phyloP scores from a whole-genome alignment of 2,329 filamentous ascomycete genomes.

The Pezicula rhizophila region DNA sequence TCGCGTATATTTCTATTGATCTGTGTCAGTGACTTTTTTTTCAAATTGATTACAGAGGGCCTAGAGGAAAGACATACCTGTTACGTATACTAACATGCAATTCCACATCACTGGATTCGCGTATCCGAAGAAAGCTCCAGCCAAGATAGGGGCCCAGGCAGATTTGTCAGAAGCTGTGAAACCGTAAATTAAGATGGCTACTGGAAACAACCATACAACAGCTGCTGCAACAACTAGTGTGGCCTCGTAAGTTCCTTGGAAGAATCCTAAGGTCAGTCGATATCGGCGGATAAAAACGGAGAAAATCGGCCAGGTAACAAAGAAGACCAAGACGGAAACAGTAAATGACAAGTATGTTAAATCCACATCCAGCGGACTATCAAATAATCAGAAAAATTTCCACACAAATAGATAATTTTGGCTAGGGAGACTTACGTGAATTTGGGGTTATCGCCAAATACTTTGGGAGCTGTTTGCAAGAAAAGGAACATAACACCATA shows the following conservation, averaged over 20 bases:
- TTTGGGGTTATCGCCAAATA: conserved; percentile 36
- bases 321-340: no score
- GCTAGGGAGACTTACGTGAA: conserved; percentile 26
- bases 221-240: no score
- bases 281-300: no score
- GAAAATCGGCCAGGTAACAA: no score
- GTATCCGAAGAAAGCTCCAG: conserved; percentile 33
- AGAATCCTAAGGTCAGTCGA: no score
- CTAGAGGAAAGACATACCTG: conserved; percentile 16
- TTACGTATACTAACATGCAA: conserved; percentile 37
- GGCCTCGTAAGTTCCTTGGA: no score
- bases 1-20: conserved; percentile 31
- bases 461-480: conserved; percentile 36
- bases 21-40: background rate
- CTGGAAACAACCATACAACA: conserved; percentile 29
- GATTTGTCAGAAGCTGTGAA: conserved; percentile 34
- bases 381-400: no score
- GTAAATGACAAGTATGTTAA: no score
- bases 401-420: background rate
- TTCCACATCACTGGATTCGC: conserved; percentile 37
- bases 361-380: no score
- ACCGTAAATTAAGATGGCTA: conserved; percentile 36
- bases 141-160: conserved; percentile 36
- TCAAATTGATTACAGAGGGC: background rate
- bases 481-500: conserved; percentile 37